phyloP scores from a whole-genome alignment of 2,329 filamentous ascomycete species.

The Aspergillus viridinutans region DNA sequence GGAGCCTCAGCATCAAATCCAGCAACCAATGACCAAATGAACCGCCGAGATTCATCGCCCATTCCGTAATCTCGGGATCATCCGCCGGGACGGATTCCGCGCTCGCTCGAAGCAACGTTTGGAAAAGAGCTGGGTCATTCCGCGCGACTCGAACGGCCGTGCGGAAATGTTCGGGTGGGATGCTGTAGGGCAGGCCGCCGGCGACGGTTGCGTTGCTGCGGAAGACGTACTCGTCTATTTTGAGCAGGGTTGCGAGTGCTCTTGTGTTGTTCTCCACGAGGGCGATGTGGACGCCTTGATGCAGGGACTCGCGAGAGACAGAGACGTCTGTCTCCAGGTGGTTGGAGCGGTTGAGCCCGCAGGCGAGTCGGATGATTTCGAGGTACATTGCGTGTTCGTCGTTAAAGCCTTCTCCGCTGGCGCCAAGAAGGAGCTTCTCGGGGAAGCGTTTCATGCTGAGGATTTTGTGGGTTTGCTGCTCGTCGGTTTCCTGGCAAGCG shows the following conservation, averaged over 20 bases:
- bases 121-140: constrained; percentile 25
- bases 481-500: constrained; percentile 6
- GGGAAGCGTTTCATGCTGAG: constrained; percentile 25
- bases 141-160: constrained; percentile 25
- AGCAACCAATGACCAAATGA: constrained; percentile 33
- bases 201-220: constrained; percentile 7
- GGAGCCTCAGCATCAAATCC: constrained; percentile 31
- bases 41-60: constrained; percentile 27
- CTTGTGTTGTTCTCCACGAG: constrained; percentile 29
- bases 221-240: constrained; percentile 32
- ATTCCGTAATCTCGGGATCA: constrained; percentile 33
- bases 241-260: constrained; percentile 34
- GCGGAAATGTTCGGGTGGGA: constrained; percentile 33
- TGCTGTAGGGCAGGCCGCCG: constrained; percentile 15
- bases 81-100: constrained; percentile 37
- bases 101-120: constrained; percentile 33
- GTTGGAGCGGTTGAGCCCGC: constrained; percentile 17
- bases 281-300: constrained; percentile 39
- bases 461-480: constrained; percentile 9
- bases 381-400: constrained; percentile 29
- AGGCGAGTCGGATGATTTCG: constrained; percentile 33
- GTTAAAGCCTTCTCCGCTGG: constrained; percentile 25
- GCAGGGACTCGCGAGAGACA: constrained; percentile 31
- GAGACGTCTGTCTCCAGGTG: constrained; percentile 11
- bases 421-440: constrained; percentile 27